A percentile compares a stretch with the other conserved stretches of the same genome.
These are phyloP conservation scores for Musa acuminata DNA, from an alignment of 176 grass and related monocot species.

Conservation along the genomic window DNA sequence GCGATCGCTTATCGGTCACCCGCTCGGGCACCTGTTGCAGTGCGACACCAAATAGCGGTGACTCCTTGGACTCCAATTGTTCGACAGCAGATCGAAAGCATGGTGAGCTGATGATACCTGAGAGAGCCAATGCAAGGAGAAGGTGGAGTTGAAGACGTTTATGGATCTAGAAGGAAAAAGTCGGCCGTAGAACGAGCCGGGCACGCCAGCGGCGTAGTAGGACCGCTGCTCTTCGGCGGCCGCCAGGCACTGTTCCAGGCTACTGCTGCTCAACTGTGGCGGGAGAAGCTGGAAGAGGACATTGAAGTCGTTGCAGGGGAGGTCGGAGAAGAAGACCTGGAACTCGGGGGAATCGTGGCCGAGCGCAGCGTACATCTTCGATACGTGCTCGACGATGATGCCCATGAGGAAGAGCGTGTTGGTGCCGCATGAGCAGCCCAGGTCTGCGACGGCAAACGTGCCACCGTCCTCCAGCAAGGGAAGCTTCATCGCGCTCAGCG, in stretches of 20 bases:
- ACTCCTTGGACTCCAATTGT: background rate
- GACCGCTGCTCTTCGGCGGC: background rate
- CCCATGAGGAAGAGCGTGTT: conserved; percentile 3
- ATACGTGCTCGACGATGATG: background rate
- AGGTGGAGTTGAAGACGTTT: conserved; percentile 7
- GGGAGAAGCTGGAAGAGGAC: conserved; percentile 14
- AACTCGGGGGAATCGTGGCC: background rate
- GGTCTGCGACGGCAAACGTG: background rate
- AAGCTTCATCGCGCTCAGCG: background rate
- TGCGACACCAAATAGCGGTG: background rate
- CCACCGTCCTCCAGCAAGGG: background rate
- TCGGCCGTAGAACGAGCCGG: conserved; percentile 5
- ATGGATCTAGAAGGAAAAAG: conserved; percentile 5
- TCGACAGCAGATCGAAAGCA: background rate
- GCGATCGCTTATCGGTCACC: background rate
- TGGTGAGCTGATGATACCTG: background rate
- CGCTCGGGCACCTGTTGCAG: conserved; percentile 3
- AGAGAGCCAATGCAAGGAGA: conserved; percentile 16
- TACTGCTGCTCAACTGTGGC: background rate
- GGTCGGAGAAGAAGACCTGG: conserved; percentile 16
- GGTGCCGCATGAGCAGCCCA: conserved; percentile 4
- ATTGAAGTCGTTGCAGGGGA: conserved; percentile 14
- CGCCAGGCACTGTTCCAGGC: background rate
- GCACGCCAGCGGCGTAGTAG: conserved; percentile 3
- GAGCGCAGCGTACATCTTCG: background rate